Base-by-base conservation (phyloP, 768 basidiomycete genomes). In the Hypsizygus marmoreus region DNA sequence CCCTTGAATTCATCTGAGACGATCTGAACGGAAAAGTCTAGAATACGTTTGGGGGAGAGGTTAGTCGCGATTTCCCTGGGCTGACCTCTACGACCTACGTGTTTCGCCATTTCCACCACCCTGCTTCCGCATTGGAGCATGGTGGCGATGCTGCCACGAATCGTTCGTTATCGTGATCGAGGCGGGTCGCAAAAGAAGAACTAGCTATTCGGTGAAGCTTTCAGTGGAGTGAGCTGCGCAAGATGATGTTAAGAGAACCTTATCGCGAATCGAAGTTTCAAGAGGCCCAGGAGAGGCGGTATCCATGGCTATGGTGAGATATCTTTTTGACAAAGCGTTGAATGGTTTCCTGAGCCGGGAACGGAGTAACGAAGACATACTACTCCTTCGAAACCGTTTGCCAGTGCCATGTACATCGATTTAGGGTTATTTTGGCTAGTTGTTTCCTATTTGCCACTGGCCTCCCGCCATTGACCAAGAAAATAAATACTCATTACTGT, bases 141-240 rank as follows among this genome's bases (percentile, higher is more conserved):
- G 91, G 70, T 92, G 86, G 59, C 86, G 79, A 66, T 93, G 91
- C 69, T 88, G 76, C 79, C 81, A 84, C 41, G 91, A 92, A 58
- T 93, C 86, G 67, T 93, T 93, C 26, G 75, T 75, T 60, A 93
- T 84, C 43, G 61, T 73, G 59, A 93, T 72, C 56, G 74, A 72
- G 43, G 75, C 65, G 14, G 91, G 90, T 55, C 73, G 70, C 43
- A 93, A 72, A 39, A 80, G 69, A 33, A 68, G 62, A 43, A 72
- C 80, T 54, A 93, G 69, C 91, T 92, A 61, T 46, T 32, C 20
- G 50, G 51, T 38, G 54, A 40, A 45, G 56, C 41, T 35, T 45
- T 53, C 45, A 55, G 49, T 40, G 35, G 53, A 56, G 35, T 44
- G 28, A 35, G 48, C 51, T 40, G 50, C 58, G 49, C 49, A 47